Evolutionary conservation across 2,329 filamentous ascomycete species (phyloP), one percentile per base, ranked within the genome.

Genomic region (Chaetomium sp.): DNA sequence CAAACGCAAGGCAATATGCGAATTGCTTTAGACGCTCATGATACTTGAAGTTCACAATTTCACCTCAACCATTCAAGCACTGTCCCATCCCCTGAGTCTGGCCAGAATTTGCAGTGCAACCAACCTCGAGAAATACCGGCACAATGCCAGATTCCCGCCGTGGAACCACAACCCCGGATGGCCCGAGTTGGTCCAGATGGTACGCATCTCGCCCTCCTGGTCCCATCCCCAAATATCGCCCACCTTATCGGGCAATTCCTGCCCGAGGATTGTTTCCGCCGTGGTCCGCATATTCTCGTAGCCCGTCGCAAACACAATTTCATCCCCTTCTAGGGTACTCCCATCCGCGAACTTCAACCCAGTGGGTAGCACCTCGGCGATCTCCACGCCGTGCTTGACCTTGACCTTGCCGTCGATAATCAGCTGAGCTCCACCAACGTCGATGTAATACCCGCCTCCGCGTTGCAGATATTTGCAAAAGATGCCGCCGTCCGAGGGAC

Each of bases 381-480:
- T 79, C 9, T 81, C 79, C 4, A 78, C 76, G 0, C 79, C 81
- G 42, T 81, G 78, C 65, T 81, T 81, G 33, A 88, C 71, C 61
- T 81, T 81, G 66, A 88, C 81, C 64, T 81, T 82, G 0, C 84
- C 83, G 10, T 85, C 79, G 2, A 74, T 73, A 56, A 88, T 85
- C 32, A 87, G 74, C 63, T 80, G 69, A 0, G 79, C 80, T 0
- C 78, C 80, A 0, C 86, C 86, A 1, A 87, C 83, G 58, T 88
- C 82, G 59, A 88, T 85, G 68, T 88, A 88, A 65, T 87, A 88
- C 0, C 85, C 85, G 0, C 86, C 85, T 1, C 84, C 84, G 2
- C 81, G 77, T 61, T 84, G 81, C 59, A 85, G 75, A 64, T 86
- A 87, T 67, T 86, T 86, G 52, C 79, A 68, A 55, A 81, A 75